Conservation (phyloP, 768 basidiomycete genomes). For the Infundibulicybe gibba region DNA sequence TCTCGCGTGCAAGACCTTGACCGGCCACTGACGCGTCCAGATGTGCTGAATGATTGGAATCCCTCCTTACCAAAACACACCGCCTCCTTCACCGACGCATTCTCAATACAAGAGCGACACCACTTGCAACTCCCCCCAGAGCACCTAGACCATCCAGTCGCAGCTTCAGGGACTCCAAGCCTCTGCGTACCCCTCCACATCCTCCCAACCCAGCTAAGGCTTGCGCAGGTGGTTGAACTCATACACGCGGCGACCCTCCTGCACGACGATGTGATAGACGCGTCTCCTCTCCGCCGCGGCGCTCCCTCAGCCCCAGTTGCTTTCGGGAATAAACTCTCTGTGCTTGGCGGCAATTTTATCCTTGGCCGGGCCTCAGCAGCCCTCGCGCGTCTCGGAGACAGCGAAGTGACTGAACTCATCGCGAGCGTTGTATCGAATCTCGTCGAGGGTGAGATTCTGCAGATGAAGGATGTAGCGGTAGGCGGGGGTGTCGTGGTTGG, state of each 20-base stretch:
- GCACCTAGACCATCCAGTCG: constrained; percentile 21
- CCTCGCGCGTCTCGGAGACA: constrained; percentile 72
- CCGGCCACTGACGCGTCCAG: constrained; percentile 62
- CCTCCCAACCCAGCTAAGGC: constrained; percentile 84
- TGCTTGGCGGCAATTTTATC: constrained; percentile 89
- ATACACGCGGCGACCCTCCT: constrained; percentile 94
- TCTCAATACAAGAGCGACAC: constrained; percentile 26
- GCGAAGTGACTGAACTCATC: constrained; percentile 87
- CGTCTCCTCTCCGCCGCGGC: constrained; percentile 72
- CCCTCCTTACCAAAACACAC: constrained; percentile 68
- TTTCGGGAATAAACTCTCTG: constrained; percentile 85
- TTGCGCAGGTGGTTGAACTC: constrained; percentile 95
- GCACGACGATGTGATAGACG: constrained; percentile 95
- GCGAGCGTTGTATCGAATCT: constrained; percentile 84
- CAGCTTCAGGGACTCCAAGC: constrained; percentile 12
- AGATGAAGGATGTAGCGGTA: constrained; percentile 58
- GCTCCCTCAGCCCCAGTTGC: constrained; percentile 75
- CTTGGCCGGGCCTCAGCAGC: constrained; percentile 83
- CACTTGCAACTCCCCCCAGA: constrained; percentile 25
- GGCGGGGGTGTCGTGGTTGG: constrained; percentile 20
- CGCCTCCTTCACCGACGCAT: constrained; percentile 44
- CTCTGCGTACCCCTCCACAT: constrained; percentile 27
- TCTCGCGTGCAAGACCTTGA: constrained; percentile 60
- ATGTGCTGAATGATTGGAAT: constrained; percentile 90
- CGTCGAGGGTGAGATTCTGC: constrained; percentile 92